Evolutionary conservation across 2,329 filamentous ascomycete species (phyloP).

Genomic region (Chalaropsis ovoidea): DNA sequence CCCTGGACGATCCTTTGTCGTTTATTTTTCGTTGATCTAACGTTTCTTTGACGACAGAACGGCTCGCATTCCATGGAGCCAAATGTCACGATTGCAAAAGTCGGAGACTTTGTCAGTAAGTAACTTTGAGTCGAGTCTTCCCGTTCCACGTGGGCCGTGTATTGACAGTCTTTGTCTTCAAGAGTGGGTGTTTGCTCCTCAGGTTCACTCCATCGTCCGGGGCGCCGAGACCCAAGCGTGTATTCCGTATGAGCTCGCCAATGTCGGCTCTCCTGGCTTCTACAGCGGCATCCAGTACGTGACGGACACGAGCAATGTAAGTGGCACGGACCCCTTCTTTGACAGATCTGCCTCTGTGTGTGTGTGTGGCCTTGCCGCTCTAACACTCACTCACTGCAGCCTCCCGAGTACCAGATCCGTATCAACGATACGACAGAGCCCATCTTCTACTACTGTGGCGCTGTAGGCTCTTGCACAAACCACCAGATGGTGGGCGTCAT

Average conservation of each 20-base stretch:
- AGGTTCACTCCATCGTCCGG: conserved; percentile 53
- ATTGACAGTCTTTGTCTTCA: neutral
- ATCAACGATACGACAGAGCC: conserved; percentile 50
- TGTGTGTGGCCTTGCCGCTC: neutral
- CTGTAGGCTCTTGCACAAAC: conserved; percentile 52
- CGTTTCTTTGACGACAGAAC: conserved; percentile 23
- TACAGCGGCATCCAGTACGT: conserved; percentile 43
- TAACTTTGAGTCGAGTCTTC: neutral
- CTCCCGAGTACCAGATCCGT: conserved; percentile 35
- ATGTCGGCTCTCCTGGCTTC: conserved; percentile 41
- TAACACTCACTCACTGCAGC: conserved; percentile 29
- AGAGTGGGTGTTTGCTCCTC: conserved; percentile 53
- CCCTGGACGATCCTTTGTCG: neutral
- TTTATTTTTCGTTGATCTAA: neutral
- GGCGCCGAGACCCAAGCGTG: conserved; percentile 52
- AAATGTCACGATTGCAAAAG: conserved; percentile 30
- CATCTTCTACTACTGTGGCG: conserved; percentile 61
- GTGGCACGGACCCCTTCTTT: conserved; percentile 25
- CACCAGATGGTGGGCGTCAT: conserved; percentile 67
- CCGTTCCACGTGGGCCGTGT: neutral
- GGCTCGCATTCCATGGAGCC: conserved; percentile 32
- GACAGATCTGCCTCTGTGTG: neutral
- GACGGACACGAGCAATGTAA: conserved; percentile 39
- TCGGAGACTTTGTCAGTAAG: conserved; percentile 42
- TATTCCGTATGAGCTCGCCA: conserved; percentile 49